phyloP scores from a whole-genome alignment of 2,329 filamentous ascomycete species.

The Penicillium digitatum region DNA sequence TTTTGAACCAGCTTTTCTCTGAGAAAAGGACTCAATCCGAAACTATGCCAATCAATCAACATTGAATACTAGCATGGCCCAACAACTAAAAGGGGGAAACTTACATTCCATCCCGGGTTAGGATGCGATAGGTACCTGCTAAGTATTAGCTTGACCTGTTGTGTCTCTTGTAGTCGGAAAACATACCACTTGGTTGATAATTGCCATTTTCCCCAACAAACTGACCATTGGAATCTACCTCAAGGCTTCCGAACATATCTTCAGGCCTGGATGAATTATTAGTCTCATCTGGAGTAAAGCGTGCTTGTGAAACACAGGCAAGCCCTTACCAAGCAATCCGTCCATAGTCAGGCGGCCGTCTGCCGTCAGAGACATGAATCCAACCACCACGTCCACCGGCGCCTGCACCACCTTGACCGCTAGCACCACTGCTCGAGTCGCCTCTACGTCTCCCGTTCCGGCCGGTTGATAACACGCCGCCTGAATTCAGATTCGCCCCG shows the following conservation, averaged over 20 bases:
- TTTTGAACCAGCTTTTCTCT: conserved; percentile 49
- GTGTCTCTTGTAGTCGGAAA: neutral
- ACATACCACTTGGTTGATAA: conserved; percentile 56
- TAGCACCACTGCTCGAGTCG: conserved; percentile 54
- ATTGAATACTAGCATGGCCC: neutral
- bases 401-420: conserved; percentile 56
- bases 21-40: conserved; percentile 48
- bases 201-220: conserved; percentile 55
- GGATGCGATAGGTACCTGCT: conserved; percentile 55
- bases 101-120: conserved; percentile 59
- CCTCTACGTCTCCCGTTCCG: conserved; percentile 32
- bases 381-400: conserved; percentile 57
- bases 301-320: too few relatives aligned
- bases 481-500: conserved; percentile 52
- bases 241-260: conserved; percentile 63
- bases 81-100: conserved; percentile 22
- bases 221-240: conserved; percentile 56
- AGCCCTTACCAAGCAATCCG: conserved; percentile 54
- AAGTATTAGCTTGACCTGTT: conserved; percentile 11
- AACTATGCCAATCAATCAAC: conserved; percentile 33
- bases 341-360: conserved; percentile 60
- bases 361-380: conserved; percentile 59
- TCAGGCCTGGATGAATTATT: conserved; percentile 48
- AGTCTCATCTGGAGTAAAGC: neutral
- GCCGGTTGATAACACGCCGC: conserved; percentile 47